phyloP scores from a whole-genome alignment of 2,329 filamentous ascomycete genomes.

The Fusarium papillatum region DNA sequence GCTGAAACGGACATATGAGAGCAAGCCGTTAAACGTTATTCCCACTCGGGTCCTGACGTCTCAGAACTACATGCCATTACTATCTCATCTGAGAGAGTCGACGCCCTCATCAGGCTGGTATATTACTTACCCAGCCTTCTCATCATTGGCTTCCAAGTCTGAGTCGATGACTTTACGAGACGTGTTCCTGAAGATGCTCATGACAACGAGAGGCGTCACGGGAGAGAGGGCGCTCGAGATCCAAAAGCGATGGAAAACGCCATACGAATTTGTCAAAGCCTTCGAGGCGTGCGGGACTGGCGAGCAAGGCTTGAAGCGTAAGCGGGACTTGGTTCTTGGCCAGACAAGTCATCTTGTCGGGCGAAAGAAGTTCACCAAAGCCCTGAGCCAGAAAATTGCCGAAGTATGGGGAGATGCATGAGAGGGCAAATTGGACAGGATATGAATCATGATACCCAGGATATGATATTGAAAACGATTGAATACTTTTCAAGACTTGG shows the following conservation, averaged over 20 bases:
- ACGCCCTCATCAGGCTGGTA: constrained; percentile 67
- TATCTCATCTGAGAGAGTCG: constrained; percentile 69
- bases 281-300: constrained; percentile 68
- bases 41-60: constrained; percentile 74
- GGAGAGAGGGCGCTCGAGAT: constrained; percentile 86
- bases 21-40: constrained; percentile 70
- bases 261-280: constrained; percentile 77
- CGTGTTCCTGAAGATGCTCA: constrained; percentile 86
- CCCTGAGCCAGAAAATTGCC: constrained; percentile 77
- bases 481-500: constrained; percentile 37
- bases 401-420: constrained; percentile 76
- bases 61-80: constrained; percentile 74
- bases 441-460: constrained; percentile 41
- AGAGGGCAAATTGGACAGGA: constrained; percentile 25
- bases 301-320: constrained; percentile 66
- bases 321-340: constrained; percentile 70
- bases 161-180: constrained; percentile 81
- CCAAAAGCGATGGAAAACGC: constrained; percentile 83
- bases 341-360: constrained; percentile 72
- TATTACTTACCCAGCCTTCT: constrained; percentile 80
- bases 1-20: constrained; percentile 75
- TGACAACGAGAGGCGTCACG: constrained; percentile 82
- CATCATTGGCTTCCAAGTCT: constrained; percentile 80
- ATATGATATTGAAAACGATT: constrained; percentile 19
- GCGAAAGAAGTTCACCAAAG: constrained; percentile 76